phyloP scores from a whole-genome alignment of 345 rosid genomes.

The Gossypium thurberi region DNA sequence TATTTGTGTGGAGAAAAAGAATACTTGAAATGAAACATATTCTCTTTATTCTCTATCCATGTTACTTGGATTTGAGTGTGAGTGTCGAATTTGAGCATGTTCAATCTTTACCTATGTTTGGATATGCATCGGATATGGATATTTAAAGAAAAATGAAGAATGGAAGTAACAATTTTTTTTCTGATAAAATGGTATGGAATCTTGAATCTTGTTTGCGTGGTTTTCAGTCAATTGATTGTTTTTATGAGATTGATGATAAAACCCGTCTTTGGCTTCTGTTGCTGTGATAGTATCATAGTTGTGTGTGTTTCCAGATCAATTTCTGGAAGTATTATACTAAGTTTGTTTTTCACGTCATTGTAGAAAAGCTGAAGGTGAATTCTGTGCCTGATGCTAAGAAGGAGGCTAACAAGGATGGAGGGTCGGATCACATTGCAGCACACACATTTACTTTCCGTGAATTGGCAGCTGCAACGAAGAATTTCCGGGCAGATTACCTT shows the following conservation, averaged over 20 bases:
- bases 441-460: constrained; percentile 63
- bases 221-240: background rate
- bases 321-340: background rate
- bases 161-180: background rate
- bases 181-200: background rate
- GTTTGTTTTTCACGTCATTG: constrained; percentile 11
- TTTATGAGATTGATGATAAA: background rate
- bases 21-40: background rate
- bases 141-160: background rate
- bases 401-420: constrained; percentile 40
- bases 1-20: background rate
- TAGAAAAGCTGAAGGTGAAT: constrained; percentile 39
- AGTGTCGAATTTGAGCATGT: background rate
- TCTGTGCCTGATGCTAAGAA: constrained; percentile 24
- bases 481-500: constrained; percentile 62
- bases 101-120: background rate
- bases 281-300: background rate
- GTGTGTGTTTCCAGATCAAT: background rate
- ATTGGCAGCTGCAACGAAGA: constrained; percentile 53
- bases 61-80: background rate
- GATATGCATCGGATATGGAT: background rate
- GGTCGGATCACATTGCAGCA: constrained; percentile 52
- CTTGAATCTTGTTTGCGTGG: constrained; percentile 10
- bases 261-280: constrained; percentile 11
- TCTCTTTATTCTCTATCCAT: background rate